These are phyloP conservation scores for Penicillium pancosmium DNA, from an alignment of 495 filamentous ascomycete species.

Conservation along the genomic window DNA sequence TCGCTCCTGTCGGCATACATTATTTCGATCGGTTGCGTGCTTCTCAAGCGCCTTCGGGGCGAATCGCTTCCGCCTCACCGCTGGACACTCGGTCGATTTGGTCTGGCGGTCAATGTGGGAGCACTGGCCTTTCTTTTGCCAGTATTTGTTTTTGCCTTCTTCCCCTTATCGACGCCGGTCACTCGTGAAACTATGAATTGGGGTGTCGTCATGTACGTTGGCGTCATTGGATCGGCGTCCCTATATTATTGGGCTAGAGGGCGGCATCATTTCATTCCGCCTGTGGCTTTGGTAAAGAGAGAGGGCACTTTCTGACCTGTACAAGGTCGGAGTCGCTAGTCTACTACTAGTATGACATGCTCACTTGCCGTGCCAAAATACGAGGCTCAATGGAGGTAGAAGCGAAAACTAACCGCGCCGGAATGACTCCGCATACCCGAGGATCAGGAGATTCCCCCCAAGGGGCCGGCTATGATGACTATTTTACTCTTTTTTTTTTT, in stretches of 20 bases:
- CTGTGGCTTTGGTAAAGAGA: slow-evolving; percentile 50
- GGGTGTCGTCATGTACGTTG: slow-evolving; percentile 50
- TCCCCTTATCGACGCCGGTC: slow-evolving; percentile 48
- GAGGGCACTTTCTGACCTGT: slow-evolving; percentile 11
- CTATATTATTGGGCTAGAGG: slow-evolving; percentile 47
- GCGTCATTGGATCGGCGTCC: slow-evolving; percentile 47
- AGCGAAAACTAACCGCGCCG: neutral
- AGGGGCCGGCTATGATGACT: neutral
- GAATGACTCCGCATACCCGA: neutral
- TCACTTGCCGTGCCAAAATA: too few relatives aligned
- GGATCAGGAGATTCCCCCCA: neutral
- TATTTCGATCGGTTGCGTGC: slow-evolving; percentile 49
- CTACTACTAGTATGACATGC: too few relatives aligned
- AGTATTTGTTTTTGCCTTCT: slow-evolving; percentile 57
- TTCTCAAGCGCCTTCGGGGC: slow-evolving; percentile 46
- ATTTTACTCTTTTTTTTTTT: slow-evolving; percentile 6
- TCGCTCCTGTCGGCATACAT: slow-evolving; percentile 53
- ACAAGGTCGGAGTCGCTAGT: too few relatives aligned
- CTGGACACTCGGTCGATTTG: slow-evolving; percentile 53
- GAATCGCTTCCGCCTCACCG: slow-evolving; percentile 45
- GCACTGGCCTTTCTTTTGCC: slow-evolving; percentile 46
- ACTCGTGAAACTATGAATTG: slow-evolving; percentile 50
- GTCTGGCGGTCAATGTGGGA: slow-evolving; percentile 49
- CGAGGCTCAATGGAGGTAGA: too few relatives aligned
- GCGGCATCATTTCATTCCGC: slow-evolving; percentile 45